Percentiles rank a stretch among this genome's conserved stretches.
These are phyloP conservation scores for Candida albicans DNA, from an alignment of 1,139 yeast species.

Conservation along the genomic window DNA sequence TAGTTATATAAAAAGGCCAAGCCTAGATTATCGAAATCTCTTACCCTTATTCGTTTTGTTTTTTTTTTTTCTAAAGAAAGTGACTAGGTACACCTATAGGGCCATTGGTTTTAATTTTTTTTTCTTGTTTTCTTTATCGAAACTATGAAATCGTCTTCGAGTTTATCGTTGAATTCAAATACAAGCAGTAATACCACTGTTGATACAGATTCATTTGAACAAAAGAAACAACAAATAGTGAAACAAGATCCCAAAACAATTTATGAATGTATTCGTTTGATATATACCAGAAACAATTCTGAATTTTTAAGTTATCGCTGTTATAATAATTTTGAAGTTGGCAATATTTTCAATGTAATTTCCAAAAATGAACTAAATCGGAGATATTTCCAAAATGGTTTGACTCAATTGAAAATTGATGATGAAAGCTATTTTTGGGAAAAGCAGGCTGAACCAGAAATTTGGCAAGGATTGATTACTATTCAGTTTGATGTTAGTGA, in stretches of 20 bases:
- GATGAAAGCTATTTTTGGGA: constrained; percentile 23
- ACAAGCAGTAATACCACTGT: constrained; percentile 13
- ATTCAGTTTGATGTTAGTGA: constrained; percentile 20
- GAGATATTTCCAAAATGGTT: constrained; percentile 8
- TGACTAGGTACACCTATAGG: not conserved
- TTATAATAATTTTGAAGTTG: constrained; percentile 9
- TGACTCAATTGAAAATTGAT: constrained; percentile 12
- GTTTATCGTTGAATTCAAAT: constrained; percentile 13
- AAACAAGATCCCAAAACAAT: constrained; percentile 17
- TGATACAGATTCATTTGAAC: constrained; percentile 7
- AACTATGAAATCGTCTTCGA: constrained; percentile 13
- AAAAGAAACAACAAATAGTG: not conserved
- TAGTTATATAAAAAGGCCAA: constrained; percentile 4
- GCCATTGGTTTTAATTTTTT: not conserved
- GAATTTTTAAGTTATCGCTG: constrained; percentile 12
- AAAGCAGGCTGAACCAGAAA: constrained; percentile 5
- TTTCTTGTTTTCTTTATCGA: not conserved
- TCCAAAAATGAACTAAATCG: constrained; percentile 4
- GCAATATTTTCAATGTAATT: constrained; percentile 4
- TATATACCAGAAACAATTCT: constrained; percentile 27
- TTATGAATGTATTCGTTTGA: constrained; percentile 31
- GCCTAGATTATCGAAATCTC: constrained; percentile 3
- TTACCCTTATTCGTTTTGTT: not conserved
- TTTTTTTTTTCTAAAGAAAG: too few species aligned
- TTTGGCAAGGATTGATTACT: constrained; percentile 29